phyloP scores from a whole-genome alignment of 495 filamentous ascomycete genomes.

The Aspergillus carlsbadensis region DNA sequence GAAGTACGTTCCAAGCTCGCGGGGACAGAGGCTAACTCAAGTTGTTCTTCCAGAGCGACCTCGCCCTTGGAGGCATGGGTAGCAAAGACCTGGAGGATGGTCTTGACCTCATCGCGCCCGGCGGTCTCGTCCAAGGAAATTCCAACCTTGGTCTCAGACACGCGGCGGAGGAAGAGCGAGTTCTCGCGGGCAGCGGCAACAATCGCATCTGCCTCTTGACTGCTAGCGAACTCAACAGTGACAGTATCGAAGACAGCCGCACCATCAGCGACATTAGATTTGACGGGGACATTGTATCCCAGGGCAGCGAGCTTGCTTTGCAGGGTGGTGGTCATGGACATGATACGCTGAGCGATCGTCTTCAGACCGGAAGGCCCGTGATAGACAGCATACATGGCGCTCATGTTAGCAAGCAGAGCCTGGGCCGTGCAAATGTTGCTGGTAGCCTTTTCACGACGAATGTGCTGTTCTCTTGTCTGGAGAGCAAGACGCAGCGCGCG shows the following conservation, averaged over 20 bases:
- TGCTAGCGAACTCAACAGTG: constrained; percentile 56
- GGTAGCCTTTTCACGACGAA: constrained; percentile 95
- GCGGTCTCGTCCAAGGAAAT: constrained; percentile 77
- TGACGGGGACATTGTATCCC: constrained; percentile 61
- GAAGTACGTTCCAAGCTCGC: constrained; percentile 68
- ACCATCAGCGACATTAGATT: constrained; percentile 50
- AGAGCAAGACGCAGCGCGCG: constrained; percentile 84
- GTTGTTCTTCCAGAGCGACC: constrained; percentile 43
- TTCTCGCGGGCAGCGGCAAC: constrained; percentile 47
- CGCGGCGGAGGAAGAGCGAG: constrained; percentile 62
- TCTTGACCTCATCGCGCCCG: constrained; percentile 56
- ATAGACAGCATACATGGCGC: constrained; percentile 95
- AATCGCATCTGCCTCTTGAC: constrained; percentile 50
- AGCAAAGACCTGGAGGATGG: constrained; percentile 60
- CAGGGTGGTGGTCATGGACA: constrained; percentile 67
- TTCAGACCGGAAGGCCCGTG: constrained; percentile 86
- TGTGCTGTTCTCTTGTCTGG: constrained; percentile 96
- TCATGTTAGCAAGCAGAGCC: constrained; percentile 95
- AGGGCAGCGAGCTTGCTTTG: constrained; percentile 64
- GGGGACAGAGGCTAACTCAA: constrained; percentile 53
- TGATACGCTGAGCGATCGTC: constrained; percentile 76
- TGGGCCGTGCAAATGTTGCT: constrained; percentile 99
- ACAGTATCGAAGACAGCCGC: constrained; percentile 79
- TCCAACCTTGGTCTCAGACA: constrained; percentile 60
- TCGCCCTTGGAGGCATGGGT: constrained; percentile 34